Evolutionary conservation across 768 basidiomycete species (phyloP), one percentile per base, ranked within the genome.

Genomic region (Termitomyces eurrhizus): DNA sequence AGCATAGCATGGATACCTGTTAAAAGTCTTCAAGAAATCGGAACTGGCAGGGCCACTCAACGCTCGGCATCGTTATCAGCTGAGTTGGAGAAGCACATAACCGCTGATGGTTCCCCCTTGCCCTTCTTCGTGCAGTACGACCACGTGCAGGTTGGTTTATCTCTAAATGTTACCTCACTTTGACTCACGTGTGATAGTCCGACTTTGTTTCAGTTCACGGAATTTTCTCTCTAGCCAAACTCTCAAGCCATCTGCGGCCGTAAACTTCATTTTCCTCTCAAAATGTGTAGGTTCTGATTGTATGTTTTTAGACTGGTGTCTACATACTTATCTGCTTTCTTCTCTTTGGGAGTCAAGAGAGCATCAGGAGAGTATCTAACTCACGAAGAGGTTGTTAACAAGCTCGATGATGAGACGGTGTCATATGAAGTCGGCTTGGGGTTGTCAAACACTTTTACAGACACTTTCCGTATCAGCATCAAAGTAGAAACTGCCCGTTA

Each of bases 81-180:
- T 7, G 76, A 78, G 7, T 77, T 97, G 24, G 77, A 81, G 58
- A 77, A 78, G 60, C 83, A 90, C 67, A 77, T 99, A 29, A 78
- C 83, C 56, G 70, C 75, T 3, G 94, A 97, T 65, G 89, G 88
- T 3, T 69, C 78, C 2, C 70, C 81, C 3, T 70, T 95, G 37
- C 86, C 96, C 7, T 95, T 94, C 76, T 95, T 95, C 70, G 85
- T 96, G 11, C 89, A 97, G 68, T 99, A 93, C 68, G 91, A 97
- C 67, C 92, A 95, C 72, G 93, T 96, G 52, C 84, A 93, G 78
- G 95, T 91, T 58, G 32, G 58, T 56, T 53, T 45, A 9, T n/a
- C 18, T 44, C 44, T 60, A 46, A 13, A 35, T 35, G 29, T 63
- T 18, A 58, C 44, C 55, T 57, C 9, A n/a, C 56, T 52, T 50